phyloP scores from a whole-genome alignment of 2,329 filamentous ascomycete species.

The Cytospora paraplurivora region DNA sequence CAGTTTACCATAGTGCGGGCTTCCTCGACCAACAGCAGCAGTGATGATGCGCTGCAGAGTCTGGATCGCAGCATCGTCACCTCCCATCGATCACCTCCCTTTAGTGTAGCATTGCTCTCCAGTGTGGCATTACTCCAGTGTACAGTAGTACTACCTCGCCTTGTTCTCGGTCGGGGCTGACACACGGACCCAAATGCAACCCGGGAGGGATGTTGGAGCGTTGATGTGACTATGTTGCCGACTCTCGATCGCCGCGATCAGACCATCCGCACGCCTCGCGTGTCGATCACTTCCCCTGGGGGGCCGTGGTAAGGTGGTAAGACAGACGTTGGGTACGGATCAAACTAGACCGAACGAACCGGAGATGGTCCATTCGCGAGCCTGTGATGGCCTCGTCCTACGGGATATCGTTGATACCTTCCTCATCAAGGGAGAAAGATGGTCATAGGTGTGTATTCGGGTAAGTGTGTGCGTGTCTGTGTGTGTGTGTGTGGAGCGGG shows the following conservation, averaged over 20 bases:
- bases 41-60: no score
- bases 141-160: no score
- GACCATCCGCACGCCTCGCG: constrained; percentile 20
- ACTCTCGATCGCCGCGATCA: constrained; percentile 12
- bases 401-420: not conserved
- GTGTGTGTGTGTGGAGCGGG: not conserved
- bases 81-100: no score
- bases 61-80: no score
- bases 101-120: no score
- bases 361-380: not conserved
- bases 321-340: constrained; percentile 9
- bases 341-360: constrained; percentile 2
- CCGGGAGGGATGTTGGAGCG: not conserved
- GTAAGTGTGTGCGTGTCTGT: no score
- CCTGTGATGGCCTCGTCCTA: no score
- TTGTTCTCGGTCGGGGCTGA: not conserved
- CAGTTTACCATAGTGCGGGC: not conserved
- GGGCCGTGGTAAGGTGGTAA: not conserved
- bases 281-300: constrained; percentile 17
- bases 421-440: not conserved
- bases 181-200: not conserved
- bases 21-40: no score
- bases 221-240: not conserved
- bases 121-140: no score
- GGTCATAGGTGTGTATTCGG: not conserved